phyloP scores from a whole-genome alignment of 1,284 basidiomycete species.

The Apiotrichum sp. region DNA sequence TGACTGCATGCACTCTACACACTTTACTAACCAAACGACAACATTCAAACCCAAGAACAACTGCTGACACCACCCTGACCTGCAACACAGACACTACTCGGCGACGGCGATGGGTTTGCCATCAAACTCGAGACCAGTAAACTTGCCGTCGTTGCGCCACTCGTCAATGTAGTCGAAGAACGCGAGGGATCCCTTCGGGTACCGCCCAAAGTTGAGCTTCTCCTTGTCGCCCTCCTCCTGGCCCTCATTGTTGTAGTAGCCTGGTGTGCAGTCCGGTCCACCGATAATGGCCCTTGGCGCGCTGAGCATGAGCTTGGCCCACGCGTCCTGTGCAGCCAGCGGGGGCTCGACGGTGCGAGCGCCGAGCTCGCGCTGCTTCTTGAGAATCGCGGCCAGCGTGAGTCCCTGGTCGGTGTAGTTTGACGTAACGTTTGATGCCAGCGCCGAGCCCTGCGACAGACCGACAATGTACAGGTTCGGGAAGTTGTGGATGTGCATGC shows the following conservation, averaged over 20 bases:
- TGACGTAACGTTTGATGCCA: slow-evolving; percentile 11
- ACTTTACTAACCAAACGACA: no score
- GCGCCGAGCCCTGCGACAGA: slow-evolving; percentile 3
- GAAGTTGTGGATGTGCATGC: slow-evolving; percentile 12
- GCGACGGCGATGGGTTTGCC: slow-evolving; percentile 1
- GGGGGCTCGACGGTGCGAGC: slow-evolving; percentile 1
- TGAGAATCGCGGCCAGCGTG: slow-evolving; percentile 6
- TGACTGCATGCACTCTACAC: no score
- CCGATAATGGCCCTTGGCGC: not conserved
- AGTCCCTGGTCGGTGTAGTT: slow-evolving; percentile 8
- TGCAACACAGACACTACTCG: slow-evolving; percentile 4
- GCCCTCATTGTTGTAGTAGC: slow-evolving; percentile 11
- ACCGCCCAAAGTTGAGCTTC: slow-evolving; percentile 4
- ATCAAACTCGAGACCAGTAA: slow-evolving; percentile 13
- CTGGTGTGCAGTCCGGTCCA: slow-evolving; percentile 7
- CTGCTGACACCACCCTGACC: not conserved
- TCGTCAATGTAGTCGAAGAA: slow-evolving; percentile 13
- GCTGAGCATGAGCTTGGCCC: slow-evolving; percentile 9
- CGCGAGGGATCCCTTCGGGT: slow-evolving; percentile 5
- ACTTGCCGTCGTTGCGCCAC: slow-evolving; percentile 11
- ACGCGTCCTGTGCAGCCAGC: not conserved
- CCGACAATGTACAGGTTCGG: slow-evolving; percentile 15
- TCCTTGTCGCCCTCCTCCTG: slow-evolving; percentile 6
- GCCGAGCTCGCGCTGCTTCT: slow-evolving; percentile 7
- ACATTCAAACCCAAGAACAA: no score